Evolutionary conservation across 495 filamentous ascomycete genomes (phyloP), one percentile per base, ranked within the genome.

Genomic region (Penicillium desertorum): DNA sequence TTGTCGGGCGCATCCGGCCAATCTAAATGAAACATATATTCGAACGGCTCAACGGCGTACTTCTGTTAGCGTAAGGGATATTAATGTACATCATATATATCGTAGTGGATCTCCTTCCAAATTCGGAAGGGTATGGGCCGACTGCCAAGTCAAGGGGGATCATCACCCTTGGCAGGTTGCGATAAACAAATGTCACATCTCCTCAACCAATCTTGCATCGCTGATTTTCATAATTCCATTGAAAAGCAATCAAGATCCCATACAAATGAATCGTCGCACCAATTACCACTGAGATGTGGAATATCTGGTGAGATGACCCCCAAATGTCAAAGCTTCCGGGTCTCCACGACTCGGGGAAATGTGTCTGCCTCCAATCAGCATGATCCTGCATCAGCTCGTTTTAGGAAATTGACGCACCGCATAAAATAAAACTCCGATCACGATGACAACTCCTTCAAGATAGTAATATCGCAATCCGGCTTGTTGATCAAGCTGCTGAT

Each of bases 261-360:
- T 72, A 57, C 32, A 79, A 57, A 45, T 79, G 76, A 8, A 72
- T 54, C 12, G 66, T 57, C 25, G 74, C 71, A 23, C 72, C 77
- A 29, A 69, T 49, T 29, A 81, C 74, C 16, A 78, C 75, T 12
- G 79, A 60, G 19, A 78, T 56, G 59, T 79, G 77, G 60, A 78
- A 78, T 22, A 78, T 67, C 41, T 76, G 73, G 50, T 79, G 77
- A 12, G 73, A 78, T 19, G 36, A 17, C 4, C 76, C 76, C 45
- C 62, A 78, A 49, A 79, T 67, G 60, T 80, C 75, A 58, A 81
- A 80, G 36, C 61, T 65, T 7, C 73, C 75, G 17, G 74, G 77
- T 32, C 58, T 69, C 23, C 65, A 53, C 36, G 65, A 62, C 65
- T 80, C 77, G 0, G 74, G 78, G 78, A 51, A 80, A 72, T 41